Base-by-base conservation (phyloP, 805 yeast species). In the Metschnikowia koreensis region DNA sequence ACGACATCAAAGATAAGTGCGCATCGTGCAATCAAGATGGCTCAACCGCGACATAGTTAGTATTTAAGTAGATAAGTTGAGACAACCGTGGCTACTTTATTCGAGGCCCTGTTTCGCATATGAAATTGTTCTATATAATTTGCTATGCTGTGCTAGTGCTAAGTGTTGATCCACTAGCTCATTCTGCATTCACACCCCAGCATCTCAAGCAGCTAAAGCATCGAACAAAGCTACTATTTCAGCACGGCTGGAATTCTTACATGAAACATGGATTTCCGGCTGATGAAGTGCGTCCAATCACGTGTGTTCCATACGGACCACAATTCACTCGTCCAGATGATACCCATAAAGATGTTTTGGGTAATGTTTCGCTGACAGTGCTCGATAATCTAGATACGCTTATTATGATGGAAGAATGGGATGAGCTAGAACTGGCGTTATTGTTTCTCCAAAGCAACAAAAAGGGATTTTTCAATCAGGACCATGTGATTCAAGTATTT, bases 401-500 rank as follows among this genome's bases (percentile, higher is more conserved):
- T 53, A 84, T 92, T 6, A 76, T 92, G 5, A 70, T 91, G 71
- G 84, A 83, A 39, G 87, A 88, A 57, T 75, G 77, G 62, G 77
- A 74, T 13, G 75, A 75, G 38, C 84, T 92, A 56, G 72, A 70
- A 7, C 7, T 16, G 13, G 62, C 66, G 50, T 56, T 75, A 27
- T 44, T 44, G 7, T 73, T 66, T 51, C 63, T 75, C 50, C 53
- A 66, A 43, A 15, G n/a, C 7, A 60, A 76, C 22, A 71, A 79
- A 38, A 73, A 81, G 7, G 62, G 66, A 0, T 61, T 78, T 22
- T 89, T 89, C 62, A 76, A 81, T 38, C 75, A 81, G 38, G 82
- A 89, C 54, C 78, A 90, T 9, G 81, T 84, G 1, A 86, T 92
- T 0, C 97, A 92, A 63, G 96, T 92, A 1, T 92, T 92, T 66